Conservation (phyloP, 768 basidiomycete species). For the Suillus ampliporus region DNA sequence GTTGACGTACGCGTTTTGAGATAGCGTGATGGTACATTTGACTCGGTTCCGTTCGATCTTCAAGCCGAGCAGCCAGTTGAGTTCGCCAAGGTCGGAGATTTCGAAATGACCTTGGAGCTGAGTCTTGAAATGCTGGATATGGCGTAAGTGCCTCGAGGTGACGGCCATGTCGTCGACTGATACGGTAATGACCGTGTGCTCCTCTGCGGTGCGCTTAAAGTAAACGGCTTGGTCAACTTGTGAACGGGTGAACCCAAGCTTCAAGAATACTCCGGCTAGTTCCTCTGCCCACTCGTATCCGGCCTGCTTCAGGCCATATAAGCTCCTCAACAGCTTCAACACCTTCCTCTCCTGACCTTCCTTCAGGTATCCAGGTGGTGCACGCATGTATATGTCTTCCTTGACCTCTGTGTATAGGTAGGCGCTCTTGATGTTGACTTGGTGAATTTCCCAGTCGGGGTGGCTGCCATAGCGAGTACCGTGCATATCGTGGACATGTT, state of each 20-base stretch:
- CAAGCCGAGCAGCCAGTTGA: too few relatives aligned
- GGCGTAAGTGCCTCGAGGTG: too few relatives aligned
- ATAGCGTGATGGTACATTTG: too few relatives aligned
- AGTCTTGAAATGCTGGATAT: too few relatives aligned
- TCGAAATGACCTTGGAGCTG: too few relatives aligned
- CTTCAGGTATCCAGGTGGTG: slow-evolving; percentile 34
- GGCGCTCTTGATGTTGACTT: background rate
- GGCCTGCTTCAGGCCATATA: slow-evolving; percentile 48
- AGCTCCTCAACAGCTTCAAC: slow-evolving; percentile 27
- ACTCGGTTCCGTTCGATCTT: too few relatives aligned
- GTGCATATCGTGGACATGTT: slow-evolving; percentile 15
- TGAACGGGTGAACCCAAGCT: background rate
- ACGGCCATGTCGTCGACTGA: background rate
- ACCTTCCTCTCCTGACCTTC: slow-evolving; percentile 27
- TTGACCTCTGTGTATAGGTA: slow-evolving; percentile 20
- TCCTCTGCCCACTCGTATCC: slow-evolving; percentile 37
- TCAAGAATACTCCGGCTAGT: background rate
- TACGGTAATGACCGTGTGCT: background rate
- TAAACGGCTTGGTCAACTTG: background rate
- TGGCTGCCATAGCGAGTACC: slow-evolving; percentile 18
- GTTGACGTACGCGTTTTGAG: too few relatives aligned
- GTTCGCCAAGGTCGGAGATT: too few relatives aligned
- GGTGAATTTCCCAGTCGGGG: slow-evolving; percentile 15
- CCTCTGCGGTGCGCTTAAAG: background rate
- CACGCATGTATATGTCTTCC: slow-evolving; percentile 44